These are phyloP conservation scores for Themeda triandra DNA, from an alignment of 176 grass and related monocot genomes.

Conservation along the genomic window DNA sequence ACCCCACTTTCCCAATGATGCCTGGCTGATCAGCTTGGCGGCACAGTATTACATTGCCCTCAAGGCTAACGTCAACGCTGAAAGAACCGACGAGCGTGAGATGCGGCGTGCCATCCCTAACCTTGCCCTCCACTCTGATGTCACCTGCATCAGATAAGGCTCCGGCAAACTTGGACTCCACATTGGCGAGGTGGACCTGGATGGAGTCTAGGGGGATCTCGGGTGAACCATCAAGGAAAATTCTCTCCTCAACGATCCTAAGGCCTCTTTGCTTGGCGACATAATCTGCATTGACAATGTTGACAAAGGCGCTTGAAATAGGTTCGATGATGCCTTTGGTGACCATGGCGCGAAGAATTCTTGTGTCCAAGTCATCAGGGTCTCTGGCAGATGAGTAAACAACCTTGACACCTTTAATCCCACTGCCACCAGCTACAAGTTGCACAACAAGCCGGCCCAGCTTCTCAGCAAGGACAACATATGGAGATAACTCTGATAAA, in stretches of 20 bases:
- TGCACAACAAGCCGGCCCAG: conserved; percentile 72
- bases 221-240: conserved; percentile 50
- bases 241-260: conserved; percentile 57
- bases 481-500: conserved; percentile 68
- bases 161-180: conserved; percentile 82
- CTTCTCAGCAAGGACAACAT: conserved; percentile 80
- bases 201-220: conserved; percentile 68
- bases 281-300: conserved; percentile 89
- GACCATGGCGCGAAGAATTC: conserved; percentile 69
- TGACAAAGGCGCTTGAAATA: conserved; percentile 64
- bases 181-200: conserved; percentile 67
- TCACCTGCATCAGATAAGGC: conserved; percentile 63
- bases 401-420: conserved; percentile 66
- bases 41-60: conserved; percentile 84
- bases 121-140: conserved; percentile 68
- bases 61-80: conserved; percentile 68
- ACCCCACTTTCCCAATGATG: conserved; percentile 73
- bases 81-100: conserved; percentile 73
- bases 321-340: conserved; percentile 82
- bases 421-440: conserved; percentile 76
- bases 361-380: conserved; percentile 70
- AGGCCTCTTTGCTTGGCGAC: conserved; percentile 70
- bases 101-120: conserved; percentile 61
- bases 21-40: conserved; percentile 79
- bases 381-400: conserved; percentile 68